Percentiles rank a stretch among this genome's conserved stretches.
Conservation (phyloP, 2,329 filamentous ascomycete genomes). For the Colletotrichum caudatum region DNA sequence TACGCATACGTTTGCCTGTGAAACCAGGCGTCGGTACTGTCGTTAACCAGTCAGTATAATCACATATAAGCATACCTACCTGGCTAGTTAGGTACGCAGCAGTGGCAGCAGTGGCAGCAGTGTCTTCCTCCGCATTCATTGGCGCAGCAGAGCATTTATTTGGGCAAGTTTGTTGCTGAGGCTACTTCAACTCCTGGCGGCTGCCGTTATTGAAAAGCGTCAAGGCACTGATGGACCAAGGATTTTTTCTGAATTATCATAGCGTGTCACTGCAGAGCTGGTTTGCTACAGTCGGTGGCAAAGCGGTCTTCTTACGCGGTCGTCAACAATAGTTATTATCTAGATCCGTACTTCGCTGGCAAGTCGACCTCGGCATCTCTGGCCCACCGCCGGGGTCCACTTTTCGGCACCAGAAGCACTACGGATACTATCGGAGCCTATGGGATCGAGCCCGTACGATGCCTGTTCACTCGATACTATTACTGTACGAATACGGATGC, state of each 20-base stretch:
- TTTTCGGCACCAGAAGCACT: constrained; percentile 5
- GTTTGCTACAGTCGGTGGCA: no score
- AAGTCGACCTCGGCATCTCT: neutral
- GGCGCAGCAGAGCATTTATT: neutral
- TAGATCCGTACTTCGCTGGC: neutral
- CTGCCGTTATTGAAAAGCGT: neutral
- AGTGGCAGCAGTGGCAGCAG: neutral
- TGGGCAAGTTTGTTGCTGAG: neutral
- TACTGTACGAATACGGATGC: neutral
- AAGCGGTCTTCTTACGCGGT: neutral
- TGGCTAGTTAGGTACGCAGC: neutral
- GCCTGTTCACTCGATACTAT: neutral
- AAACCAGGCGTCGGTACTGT: neutral
- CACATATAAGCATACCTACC: neutral
- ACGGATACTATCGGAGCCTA: neutral
- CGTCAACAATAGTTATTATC: neutral
- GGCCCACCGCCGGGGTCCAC: neutral
- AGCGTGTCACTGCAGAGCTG: neutral
- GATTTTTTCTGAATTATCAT: neutral
- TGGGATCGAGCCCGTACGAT: constrained; percentile 1
- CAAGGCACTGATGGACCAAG: neutral
- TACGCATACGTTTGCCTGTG: neutral
- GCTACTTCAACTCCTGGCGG: neutral
- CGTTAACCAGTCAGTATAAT: neutral
- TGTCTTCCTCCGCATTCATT: neutral